These are phyloP conservation scores for Leccinum subgranulosum DNA, from an alignment of 768 basidiomycete genomes.

Conservation along the genomic window DNA sequence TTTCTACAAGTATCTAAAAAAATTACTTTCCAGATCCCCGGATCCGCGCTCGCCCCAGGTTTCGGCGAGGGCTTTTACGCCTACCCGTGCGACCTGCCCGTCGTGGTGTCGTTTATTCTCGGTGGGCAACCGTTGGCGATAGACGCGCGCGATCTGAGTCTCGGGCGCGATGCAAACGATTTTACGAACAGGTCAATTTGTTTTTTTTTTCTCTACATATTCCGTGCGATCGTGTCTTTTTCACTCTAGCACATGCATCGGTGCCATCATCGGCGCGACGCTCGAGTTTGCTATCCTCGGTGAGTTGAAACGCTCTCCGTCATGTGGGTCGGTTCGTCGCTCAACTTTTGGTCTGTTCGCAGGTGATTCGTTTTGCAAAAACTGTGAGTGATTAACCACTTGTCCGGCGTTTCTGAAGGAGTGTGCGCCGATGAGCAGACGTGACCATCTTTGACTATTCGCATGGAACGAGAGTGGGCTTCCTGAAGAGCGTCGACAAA, in stretches of 20 bases:
- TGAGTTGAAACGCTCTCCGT: constrained; percentile 3
- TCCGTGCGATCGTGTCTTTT: neutral
- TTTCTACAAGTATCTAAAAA: too few species aligned
- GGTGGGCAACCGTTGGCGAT: constrained; percentile 40
- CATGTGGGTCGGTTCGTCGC: too few species aligned
- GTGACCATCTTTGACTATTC: constrained; percentile 61
- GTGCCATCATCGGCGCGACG: constrained; percentile 45
- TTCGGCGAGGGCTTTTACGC: constrained; percentile 52
- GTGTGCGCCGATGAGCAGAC: constrained; percentile 35
- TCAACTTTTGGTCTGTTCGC: neutral
- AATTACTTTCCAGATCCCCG: constrained; percentile 44
- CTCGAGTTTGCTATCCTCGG: constrained; percentile 16
- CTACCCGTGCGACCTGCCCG: constrained; percentile 45
- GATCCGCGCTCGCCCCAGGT: constrained; percentile 36
- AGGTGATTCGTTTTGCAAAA: constrained; percentile 66
- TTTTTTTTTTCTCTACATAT: neutral
- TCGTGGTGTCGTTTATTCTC: constrained; percentile 44
- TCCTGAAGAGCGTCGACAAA: constrained; percentile 49
- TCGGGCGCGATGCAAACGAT: constrained; percentile 39
- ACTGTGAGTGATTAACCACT: constrained; percentile 50
- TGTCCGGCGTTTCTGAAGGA: neutral
- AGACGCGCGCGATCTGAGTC: constrained; percentile 51
- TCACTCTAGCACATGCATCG: constrained; percentile 47
- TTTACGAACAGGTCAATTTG: constrained; percentile 8
- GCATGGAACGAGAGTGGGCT: constrained; percentile 51